A percentile compares a stretch with the other conserved stretches of the same genome.
Evolutionary conservation across 306 rosid genomes (phyloP).

Genomic region (Cajanus cajan): DNA sequence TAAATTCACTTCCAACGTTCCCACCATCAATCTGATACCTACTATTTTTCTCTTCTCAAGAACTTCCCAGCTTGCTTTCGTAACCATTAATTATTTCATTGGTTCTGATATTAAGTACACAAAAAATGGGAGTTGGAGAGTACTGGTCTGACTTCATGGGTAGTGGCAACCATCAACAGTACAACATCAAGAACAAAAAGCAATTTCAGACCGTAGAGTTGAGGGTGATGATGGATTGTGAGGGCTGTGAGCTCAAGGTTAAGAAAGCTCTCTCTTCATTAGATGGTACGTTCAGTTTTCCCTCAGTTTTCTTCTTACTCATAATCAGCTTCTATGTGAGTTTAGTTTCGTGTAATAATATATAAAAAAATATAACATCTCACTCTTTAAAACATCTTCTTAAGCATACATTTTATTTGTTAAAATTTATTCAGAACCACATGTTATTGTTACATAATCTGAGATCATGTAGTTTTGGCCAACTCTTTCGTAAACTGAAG

Average conservation of each 20-base stretch:
- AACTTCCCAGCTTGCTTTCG: not conserved
- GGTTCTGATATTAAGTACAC: not conserved
- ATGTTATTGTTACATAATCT: too few relatives aligned
- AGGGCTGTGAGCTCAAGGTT: conserved; percentile 94
- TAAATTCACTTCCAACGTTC: conserved; percentile 26
- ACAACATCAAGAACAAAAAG: conserved; percentile 62
- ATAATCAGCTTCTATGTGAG: not conserved
- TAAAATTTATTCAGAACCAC: not conserved
- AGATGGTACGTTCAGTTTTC: conserved; percentile 43
- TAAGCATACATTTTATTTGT: too few relatives aligned
- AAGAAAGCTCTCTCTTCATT: conserved; percentile 77
- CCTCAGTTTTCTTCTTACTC: not conserved
- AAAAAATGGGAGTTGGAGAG: conserved; percentile 78
- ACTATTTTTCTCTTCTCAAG: not conserved
- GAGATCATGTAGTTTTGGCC: too few relatives aligned
- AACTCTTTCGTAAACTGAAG: too few relatives aligned
- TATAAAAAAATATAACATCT: not conserved
- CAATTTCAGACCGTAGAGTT: conserved; percentile 81
- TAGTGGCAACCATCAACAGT: conserved; percentile 30
- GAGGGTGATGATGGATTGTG: conserved; percentile 91
- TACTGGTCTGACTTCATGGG: conserved; percentile 74
- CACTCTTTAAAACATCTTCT: not conserved
- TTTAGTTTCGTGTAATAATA: not conserved
- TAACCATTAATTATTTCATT: conserved; percentile 15
- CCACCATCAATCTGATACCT: not conserved